Evolutionary conservation across 805 yeast species (phyloP), one percentile per base, ranked within the genome.

Genomic region (Starmerella lactis-condensi): DNA sequence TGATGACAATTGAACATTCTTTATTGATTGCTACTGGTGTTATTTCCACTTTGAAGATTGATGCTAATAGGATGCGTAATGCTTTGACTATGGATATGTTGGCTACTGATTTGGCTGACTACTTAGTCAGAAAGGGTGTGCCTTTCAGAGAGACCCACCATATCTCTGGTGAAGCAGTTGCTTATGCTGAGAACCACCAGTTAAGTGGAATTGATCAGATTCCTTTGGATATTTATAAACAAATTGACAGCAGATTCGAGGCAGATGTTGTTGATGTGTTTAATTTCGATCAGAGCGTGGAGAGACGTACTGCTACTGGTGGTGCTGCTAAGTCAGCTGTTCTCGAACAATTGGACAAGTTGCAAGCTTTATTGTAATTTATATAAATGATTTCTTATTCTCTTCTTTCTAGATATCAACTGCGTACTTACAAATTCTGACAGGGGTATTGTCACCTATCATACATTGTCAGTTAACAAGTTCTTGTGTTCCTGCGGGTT

Each of bases 111-210:
- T 66, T 89, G 45, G 99, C 99, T 24, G 99, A 89, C 55, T 89
- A 89, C 55, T 65, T 89, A 42, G 99, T 89, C 31, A 75, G 94
- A 61, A 83, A 75, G 56, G 98, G 98, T 38, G 98, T 89, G 43
- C 98, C 98, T 35, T 89, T 89, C 62, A 79, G 99, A 63, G 96
- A 89, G 59, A 89, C 98, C 1, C 99, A 89, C 60, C 96, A 89
- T 56, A 89, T 89, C 39, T 81, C 95, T 5, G 99, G 99, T 35
- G 93, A 82, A 56, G 89, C 95, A 60, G 99, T 89, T 28, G 72
- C 92, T 40, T 55, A 59, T 27, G 94, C 96, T 5, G 99, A 89
- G 60, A 83, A 69, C 38, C 56, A 63, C 37, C 66, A 65, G 14
- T 59, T 79, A 26, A 59, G 74, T 6, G 95, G 95, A 32, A 89